phyloP scores from a whole-genome alignment of 129 eudicot species.

The Pseudognaphalium luteoalbum region DNA sequence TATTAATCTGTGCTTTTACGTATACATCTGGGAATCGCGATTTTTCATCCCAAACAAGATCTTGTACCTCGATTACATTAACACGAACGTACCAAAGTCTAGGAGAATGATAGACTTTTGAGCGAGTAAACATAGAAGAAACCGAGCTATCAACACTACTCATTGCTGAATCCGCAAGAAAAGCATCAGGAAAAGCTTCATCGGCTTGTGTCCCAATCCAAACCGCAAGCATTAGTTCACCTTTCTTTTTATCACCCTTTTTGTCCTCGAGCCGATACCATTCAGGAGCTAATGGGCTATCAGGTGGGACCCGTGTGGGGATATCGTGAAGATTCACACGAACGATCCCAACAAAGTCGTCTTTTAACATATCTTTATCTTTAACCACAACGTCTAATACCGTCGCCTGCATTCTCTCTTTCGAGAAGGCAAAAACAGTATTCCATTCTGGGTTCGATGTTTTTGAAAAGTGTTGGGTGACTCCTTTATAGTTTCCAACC shows the following conservation, averaged over 20 bases:
- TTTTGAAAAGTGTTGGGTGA: conserved; percentile 69
- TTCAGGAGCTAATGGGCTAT: conserved; percentile 93
- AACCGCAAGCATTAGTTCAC: conserved; percentile 92
- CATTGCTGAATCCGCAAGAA: conserved; percentile 71
- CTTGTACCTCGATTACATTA: conserved; percentile 85
- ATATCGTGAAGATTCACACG: conserved; percentile 67
- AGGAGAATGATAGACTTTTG: conserved; percentile 91
- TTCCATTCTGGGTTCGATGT: conserved; percentile 82
- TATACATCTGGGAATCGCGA: conserved; percentile 64
- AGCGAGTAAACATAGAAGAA: conserved; percentile 51
- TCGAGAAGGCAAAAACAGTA: conserved; percentile 77
- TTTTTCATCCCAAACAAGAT: conserved; percentile 61
- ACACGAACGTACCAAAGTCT: conserved; percentile 92
- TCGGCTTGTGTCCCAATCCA: conserved; percentile 98
- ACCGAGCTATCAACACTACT: conserved; percentile 44
- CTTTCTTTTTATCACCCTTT: conserved; percentile 62
- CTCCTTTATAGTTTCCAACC: conserved; percentile 86
- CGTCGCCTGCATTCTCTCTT: conserved; percentile 74
- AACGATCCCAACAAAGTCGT: conserved; percentile 74
- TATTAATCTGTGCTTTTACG: conserved; percentile 66
- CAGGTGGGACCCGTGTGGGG: conserved; percentile 89
- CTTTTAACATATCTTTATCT: conserved; percentile 79
- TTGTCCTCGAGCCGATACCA: conserved; percentile 83
- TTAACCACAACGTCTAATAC: conserved; percentile 69
- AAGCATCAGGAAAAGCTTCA: conserved; percentile 91